Conservation (phyloP, 1,284 basidiomycete species). For the Ceratobasidium sp. region DNA sequence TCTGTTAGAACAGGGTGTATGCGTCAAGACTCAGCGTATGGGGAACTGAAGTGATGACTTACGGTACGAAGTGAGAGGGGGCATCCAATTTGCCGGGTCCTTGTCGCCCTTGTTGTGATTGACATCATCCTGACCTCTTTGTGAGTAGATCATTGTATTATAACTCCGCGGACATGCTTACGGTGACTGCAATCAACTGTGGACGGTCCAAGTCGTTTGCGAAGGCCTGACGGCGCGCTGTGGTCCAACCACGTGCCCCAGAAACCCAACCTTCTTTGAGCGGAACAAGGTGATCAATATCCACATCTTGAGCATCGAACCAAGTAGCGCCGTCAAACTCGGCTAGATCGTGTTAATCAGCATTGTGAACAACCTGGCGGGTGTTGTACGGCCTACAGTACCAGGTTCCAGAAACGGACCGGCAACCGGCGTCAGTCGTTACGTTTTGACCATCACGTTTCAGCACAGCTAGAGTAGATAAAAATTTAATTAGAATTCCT, state of each 20-base stretch:
- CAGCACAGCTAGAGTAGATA: conserved; percentile 43
- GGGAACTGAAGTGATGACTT: conserved; percentile 50
- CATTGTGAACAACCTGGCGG: background rate
- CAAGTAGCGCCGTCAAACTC: conserved; percentile 52
- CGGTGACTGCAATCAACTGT: conserved; percentile 60
- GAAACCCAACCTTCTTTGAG: conserved; percentile 57
- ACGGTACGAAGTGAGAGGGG: conserved; percentile 53
- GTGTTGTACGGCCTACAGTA: conserved; percentile 2
- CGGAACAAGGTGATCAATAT: conserved; percentile 54
- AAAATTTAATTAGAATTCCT: conserved; percentile 48
- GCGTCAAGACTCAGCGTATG: conserved; percentile 49
- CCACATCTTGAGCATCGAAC: conserved; percentile 61
- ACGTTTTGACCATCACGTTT: conserved; percentile 55
- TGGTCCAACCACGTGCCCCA: conserved; percentile 58
- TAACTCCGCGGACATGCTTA: conserved; percentile 42
- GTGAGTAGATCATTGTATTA: background rate
- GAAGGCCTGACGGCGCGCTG: conserved; percentile 56
- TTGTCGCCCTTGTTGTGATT: conserved; percentile 53
- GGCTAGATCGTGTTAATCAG: conserved; percentile 49
- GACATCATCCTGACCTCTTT: conserved; percentile 43
- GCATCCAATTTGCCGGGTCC: conserved; percentile 58
- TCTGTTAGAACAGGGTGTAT: conserved; percentile 1
- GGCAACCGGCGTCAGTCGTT: background rate
- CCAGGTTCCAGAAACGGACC: conserved; percentile 5
- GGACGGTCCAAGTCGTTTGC: conserved; percentile 62